Base-by-base conservation (phyloP, 2,329 filamentous ascomycete species). In the Zalaria sp. region DNA sequence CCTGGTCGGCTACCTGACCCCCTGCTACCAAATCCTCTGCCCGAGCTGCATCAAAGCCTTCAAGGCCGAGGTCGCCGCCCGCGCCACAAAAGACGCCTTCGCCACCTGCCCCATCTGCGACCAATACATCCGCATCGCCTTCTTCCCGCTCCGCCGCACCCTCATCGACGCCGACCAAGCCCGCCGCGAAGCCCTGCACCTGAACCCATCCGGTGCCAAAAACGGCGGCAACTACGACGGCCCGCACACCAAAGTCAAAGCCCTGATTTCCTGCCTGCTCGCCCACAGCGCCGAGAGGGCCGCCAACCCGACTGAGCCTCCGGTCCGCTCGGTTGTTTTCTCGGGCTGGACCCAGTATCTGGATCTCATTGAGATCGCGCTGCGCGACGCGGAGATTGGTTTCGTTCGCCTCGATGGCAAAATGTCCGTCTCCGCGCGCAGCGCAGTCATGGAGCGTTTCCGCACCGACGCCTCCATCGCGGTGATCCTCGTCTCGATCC, bases 341-440 rank as follows among this genome's bases (percentile, higher is more conserved):
- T 94, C 87, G 0, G 81, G 80, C n/a, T 96, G 91, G 88, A 96
- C 91, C 0, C 81, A 83, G 0, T 88, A 96, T 57, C 75, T 98
- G 10, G 88, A 96, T 57, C 74, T 98, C 18, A 93, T 98, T 50
- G 79, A 91, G 56, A 71, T 85, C 39, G 89, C 88, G 0, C 71
- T 96, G 9, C 69, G 77, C 27, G 70, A 75, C 39, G 72, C 72
- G 7, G 68, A 71, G 6, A 83, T 93, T 57, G 67, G 62, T 1
- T 88, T 77, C 55, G 76, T 77, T 4, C 83, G 91, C n/a, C 77
- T 98, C 2, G 91, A 96, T 53, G 91, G 91, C 40, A 84, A 78
- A 47, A 93, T 96, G 86, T 69, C 74, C 0, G 81, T 91, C 25
- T 64, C 69, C 1, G 75, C 81, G 8, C 83, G 91, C 46, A 79